A percentile compares a stretch with the other conserved stretches of the same genome.
Evolutionary conservation across 768 basidiomycete genomes (phyloP).

Genomic region (Collybia nuda): DNA sequence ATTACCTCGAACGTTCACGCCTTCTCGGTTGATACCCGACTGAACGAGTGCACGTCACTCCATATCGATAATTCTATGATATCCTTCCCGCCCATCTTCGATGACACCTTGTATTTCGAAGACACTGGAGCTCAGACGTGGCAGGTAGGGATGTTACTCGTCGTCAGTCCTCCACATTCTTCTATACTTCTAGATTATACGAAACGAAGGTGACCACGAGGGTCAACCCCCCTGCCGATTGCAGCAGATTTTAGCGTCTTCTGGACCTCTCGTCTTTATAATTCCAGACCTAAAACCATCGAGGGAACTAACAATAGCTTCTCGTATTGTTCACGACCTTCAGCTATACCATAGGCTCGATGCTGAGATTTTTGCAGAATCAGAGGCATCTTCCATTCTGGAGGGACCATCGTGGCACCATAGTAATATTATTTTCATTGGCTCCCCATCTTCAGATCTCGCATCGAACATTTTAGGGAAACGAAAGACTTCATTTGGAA

Average conservation of each 20-base stretch:
- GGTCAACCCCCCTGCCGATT: slow-evolving; percentile 51
- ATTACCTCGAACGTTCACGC: slow-evolving; percentile 28
- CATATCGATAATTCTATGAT: slow-evolving; percentile 15
- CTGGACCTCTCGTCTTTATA: slow-evolving; percentile 56
- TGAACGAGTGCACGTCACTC: slow-evolving; percentile 13
- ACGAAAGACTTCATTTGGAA: slow-evolving; percentile 29
- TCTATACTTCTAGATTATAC: slow-evolving; percentile 1
- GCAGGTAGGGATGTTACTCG: slow-evolving; percentile 1
- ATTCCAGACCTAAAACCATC: slow-evolving; percentile 34
- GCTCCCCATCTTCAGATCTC: slow-evolving; percentile 34
- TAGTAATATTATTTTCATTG: slow-evolving; percentile 64
- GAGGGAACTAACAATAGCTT: slow-evolving; percentile 52
- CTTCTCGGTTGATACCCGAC: slow-evolving; percentile 24
- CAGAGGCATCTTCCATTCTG: slow-evolving; percentile 28
- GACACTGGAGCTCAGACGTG: not conserved
- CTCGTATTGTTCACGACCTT: slow-evolving; percentile 68
- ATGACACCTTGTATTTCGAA: slow-evolving; percentile 13
- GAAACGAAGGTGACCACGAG: not conserved
- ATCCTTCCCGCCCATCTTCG: slow-evolving; percentile 2
- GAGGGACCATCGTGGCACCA: slow-evolving; percentile 20
- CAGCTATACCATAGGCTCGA: slow-evolving; percentile 71
- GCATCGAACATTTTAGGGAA: slow-evolving; percentile 30
- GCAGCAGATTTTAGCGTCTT: slow-evolving; percentile 61
- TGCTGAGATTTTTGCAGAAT: slow-evolving; percentile 50
- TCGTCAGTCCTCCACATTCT: not conserved